Percentiles rank a stretch among this genome's conserved stretches.
phyloP scores from a whole-genome alignment of 805 yeast species.

The Huiozyma sinensis region DNA sequence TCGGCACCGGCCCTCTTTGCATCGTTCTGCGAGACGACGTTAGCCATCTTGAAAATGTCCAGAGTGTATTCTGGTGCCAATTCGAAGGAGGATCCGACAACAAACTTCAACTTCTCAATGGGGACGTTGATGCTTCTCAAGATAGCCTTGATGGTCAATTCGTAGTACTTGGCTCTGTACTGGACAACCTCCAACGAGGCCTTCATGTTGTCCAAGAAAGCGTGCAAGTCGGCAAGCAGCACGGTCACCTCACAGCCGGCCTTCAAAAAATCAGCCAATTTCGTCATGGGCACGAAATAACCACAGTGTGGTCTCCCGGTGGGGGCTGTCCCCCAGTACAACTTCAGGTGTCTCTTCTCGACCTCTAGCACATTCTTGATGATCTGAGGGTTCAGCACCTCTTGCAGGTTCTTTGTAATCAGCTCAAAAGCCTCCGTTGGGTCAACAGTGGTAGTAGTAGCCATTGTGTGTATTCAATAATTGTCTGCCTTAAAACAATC shows the following conservation, averaged over 20 bases:
- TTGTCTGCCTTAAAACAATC: too few relatives aligned
- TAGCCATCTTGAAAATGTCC: slow-evolving; percentile 81
- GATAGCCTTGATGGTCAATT: slow-evolving; percentile 70
- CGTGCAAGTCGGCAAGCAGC: slow-evolving; percentile 89
- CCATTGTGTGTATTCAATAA: neutral
- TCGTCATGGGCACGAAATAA: slow-evolving; percentile 95
- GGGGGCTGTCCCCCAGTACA: slow-evolving; percentile 99
- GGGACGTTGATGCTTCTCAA: slow-evolving; percentile 83
- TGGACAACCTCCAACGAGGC: slow-evolving; percentile 89
- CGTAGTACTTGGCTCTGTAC: slow-evolving; percentile 86
- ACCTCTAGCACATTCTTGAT: slow-evolving; percentile 74
- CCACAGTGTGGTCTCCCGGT: slow-evolving; percentile 99
- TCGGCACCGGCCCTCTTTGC: slow-evolving; percentile 99
- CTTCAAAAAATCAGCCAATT: slow-evolving; percentile 83
- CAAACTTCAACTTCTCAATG: slow-evolving; percentile 74
- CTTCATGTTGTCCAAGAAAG: slow-evolving; percentile 95
- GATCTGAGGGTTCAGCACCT: slow-evolving; percentile 79
- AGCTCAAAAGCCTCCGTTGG: slow-evolving; percentile 59
- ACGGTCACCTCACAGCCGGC: slow-evolving; percentile 96
- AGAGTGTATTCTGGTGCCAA: slow-evolving; percentile 63
- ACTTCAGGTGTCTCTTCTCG: slow-evolving; percentile 68
- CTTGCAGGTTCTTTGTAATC: slow-evolving; percentile 82
- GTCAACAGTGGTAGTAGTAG: slow-evolving; percentile 22
- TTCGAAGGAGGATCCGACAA: slow-evolving; percentile 87
- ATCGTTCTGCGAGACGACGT: slow-evolving; percentile 82